Evolutionary conservation across 805 yeast genomes (phyloP).

Genomic region (Metschnikowia baotianmanensis): DNA sequence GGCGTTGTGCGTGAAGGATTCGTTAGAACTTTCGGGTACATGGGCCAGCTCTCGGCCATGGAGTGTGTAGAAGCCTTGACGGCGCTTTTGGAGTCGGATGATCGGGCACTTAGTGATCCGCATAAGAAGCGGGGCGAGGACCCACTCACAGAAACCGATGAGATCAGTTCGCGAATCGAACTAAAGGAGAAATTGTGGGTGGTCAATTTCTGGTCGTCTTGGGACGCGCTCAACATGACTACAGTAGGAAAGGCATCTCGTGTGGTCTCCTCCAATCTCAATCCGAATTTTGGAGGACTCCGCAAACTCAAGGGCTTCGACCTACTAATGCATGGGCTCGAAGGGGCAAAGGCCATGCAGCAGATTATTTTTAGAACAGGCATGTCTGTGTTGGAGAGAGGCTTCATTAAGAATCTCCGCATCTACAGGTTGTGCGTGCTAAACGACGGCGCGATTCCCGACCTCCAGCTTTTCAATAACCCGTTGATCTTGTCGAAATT

Average conservation of each 20-base stretch:
- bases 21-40: slow-evolving; percentile 79
- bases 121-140: slow-evolving; percentile 15
- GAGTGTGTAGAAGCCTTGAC: slow-evolving; percentile 89
- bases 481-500: slow-evolving; percentile 82
- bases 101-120: slow-evolving; percentile 23
- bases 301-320: slow-evolving; percentile 47
- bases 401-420: slow-evolving; percentile 72
- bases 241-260: slow-evolving; percentile 20
- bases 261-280: slow-evolving; percentile 17
- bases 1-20: slow-evolving; percentile 85
- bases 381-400: slow-evolving; percentile 82
- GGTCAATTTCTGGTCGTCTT: slow-evolving; percentile 62
- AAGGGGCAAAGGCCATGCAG: slow-evolving; percentile 80
- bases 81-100: slow-evolving; percentile 64
- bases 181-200: slow-evolving; percentile 66
- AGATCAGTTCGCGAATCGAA: slow-evolving; percentile 29
- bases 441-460: slow-evolving; percentile 76
- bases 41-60: slow-evolving; percentile 85
- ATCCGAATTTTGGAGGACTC: slow-evolving; percentile 15
- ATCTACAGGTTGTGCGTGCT: slow-evolving; percentile 83
- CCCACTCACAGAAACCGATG: slow-evolving; percentile 21
- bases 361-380: slow-evolving; percentile 84
- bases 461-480: slow-evolving; percentile 71
- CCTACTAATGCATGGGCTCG: slow-evolving; percentile 65
- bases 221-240: slow-evolving; percentile 48